These are phyloP conservation scores for Phytopythium chamaehyphon DNA, from an alignment of 352 stramenopile species.

Conservation along the genomic window DNA sequence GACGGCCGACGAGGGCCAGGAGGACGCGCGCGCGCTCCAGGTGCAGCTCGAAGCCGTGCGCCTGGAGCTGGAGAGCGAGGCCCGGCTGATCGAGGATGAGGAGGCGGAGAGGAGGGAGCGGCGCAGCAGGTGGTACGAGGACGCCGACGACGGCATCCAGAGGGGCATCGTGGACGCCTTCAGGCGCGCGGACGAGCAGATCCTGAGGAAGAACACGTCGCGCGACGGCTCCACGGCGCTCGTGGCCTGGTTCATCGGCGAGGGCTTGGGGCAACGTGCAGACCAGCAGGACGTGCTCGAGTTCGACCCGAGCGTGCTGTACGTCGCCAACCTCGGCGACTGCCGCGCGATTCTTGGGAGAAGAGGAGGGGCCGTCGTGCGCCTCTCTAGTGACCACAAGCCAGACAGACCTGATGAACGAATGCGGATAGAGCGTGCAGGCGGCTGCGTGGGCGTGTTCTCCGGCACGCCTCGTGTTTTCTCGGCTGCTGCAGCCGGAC, in stretches of 20 bases:
- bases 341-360: slow-evolving; percentile 59
- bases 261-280: background rate
- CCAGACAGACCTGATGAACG: slow-evolving; percentile 40
- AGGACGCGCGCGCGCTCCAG: slow-evolving; percentile 13
- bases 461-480: slow-evolving; percentile 48
- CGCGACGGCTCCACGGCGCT: slow-evolving; percentile 51
- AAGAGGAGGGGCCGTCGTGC: slow-evolving; percentile 19
- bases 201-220: slow-evolving; percentile 39
- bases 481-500: slow-evolving; percentile 32
- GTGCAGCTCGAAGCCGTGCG: slow-evolving; percentile 22
- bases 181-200: slow-evolving; percentile 28
- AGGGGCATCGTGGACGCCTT: slow-evolving; percentile 35
- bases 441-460: slow-evolving; percentile 48
- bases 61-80: slow-evolving; percentile 19
- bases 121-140: slow-evolving; percentile 19
- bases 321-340: slow-evolving; percentile 57
- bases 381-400: slow-evolving; percentile 58
- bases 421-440: slow-evolving; percentile 40
- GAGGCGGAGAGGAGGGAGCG: slow-evolving; percentile 15
- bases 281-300: slow-evolving; percentile 8
- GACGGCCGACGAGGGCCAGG: background rate
- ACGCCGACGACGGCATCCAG: slow-evolving; percentile 25
- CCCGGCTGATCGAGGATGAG: slow-evolving; percentile 31
- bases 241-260: slow-evolving; percentile 42
- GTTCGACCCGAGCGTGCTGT: slow-evolving; percentile 16